Conservation (phyloP, 2,329 filamentous ascomycete genomes). For the Ophiosphaerella herpotricha region DNA sequence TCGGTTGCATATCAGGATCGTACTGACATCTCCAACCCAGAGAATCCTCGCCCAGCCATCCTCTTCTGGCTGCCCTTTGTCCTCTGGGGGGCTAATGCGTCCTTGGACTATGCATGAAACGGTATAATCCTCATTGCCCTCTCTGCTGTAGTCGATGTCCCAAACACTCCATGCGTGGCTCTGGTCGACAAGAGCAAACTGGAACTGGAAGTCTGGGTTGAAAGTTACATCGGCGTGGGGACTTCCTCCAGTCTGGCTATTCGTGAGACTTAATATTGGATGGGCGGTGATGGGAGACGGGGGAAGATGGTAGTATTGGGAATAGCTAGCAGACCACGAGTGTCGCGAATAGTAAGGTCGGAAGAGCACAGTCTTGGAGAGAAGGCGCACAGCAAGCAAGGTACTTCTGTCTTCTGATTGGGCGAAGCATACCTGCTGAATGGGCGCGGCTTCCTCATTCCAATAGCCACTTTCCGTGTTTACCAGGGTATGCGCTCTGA, state of each 20-base stretch:
- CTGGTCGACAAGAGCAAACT: constrained; percentile 69
- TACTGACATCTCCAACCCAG: constrained; percentile 55
- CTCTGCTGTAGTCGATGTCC: constrained; percentile 54
- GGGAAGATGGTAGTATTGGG: constrained; percentile 28
- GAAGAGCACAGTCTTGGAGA: constrained; percentile 54
- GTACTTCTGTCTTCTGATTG: constrained; percentile 47
- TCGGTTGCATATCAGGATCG: constrained; percentile 60
- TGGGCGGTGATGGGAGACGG: constrained; percentile 62
- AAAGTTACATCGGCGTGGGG: constrained; percentile 68
- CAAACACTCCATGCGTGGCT: constrained; percentile 70
- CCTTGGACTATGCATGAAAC: constrained; percentile 41
- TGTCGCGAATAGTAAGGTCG: constrained; percentile 35
- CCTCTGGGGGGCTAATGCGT: constrained; percentile 6
- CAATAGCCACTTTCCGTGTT: constrained; percentile 58
- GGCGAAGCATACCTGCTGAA: constrained; percentile 61
- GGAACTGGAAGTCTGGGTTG: constrained; percentile 63
- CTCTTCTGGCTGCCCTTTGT: constrained; percentile 10
- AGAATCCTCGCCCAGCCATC: constrained; percentile 58
- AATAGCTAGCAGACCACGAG: constrained; percentile 15
- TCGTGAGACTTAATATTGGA: constrained; percentile 59
- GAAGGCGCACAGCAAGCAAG: constrained; percentile 58
- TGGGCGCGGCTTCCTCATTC: constrained; percentile 58
- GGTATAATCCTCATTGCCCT: constrained; percentile 33
- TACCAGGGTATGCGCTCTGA: constrained; percentile 54
- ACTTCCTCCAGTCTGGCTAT: constrained; percentile 58